A percentile compares a stretch with the other conserved stretches of the same genome.
Evolutionary conservation across 176 grass and related monocot species (phyloP).

Genomic region (Oryza nivara): DNA sequence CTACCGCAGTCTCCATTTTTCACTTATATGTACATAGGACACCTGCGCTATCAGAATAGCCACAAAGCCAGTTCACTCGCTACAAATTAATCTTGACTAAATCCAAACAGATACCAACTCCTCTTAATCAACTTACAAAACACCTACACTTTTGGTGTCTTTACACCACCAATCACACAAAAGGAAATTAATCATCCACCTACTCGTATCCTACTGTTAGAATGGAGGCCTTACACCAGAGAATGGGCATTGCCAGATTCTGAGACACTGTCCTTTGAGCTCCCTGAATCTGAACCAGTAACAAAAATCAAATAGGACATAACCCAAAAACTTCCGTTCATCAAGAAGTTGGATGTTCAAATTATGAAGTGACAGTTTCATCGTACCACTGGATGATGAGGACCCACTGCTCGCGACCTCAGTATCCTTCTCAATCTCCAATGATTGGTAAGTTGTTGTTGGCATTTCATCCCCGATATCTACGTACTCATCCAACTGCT

Average conservation of each 20-base stretch:
- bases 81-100: too few relatives aligned
- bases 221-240: slow-evolving; percentile 25
- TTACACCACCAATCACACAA: too few relatives aligned
- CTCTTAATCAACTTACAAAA: too few relatives aligned
- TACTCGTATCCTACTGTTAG: slow-evolving; percentile 44
- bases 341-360: background rate
- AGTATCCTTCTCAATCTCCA: slow-evolving; percentile 78
- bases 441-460: slow-evolving; percentile 47
- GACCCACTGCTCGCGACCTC: slow-evolving; percentile 42
- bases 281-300: slow-evolving; percentile 65
- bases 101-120: too few relatives aligned
- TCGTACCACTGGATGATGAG: too few relatives aligned
- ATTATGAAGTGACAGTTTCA: background rate
- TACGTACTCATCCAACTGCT: slow-evolving; percentile 80
- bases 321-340: background rate
- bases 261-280: slow-evolving; percentile 58
- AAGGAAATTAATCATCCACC: background rate
- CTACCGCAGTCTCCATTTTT: too few relatives aligned
- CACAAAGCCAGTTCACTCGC: too few relatives aligned
- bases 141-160: too few relatives aligned
- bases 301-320: background rate
- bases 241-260: slow-evolving; percentile 48
- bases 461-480: slow-evolving; percentile 95
- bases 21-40: too few relatives aligned
- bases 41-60: too few relatives aligned